These are phyloP conservation scores for Cyberlindnera nakhonratchasimensis DNA, from an alignment of 805 yeast species.

Conservation along the genomic window DNA sequence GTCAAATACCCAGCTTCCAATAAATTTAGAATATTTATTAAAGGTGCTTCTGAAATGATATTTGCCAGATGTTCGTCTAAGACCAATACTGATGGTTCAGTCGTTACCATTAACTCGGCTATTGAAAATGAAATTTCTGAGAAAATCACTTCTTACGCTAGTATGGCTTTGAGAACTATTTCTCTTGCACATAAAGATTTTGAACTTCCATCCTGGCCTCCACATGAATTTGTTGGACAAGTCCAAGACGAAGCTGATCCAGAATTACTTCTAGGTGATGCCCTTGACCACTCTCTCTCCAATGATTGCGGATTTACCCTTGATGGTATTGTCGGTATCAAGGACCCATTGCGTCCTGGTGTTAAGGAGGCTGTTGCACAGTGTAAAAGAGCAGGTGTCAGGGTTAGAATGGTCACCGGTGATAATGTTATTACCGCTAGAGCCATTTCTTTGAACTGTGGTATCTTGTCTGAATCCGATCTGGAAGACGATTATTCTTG, in stretches of 20 bases:
- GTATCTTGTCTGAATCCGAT: slow-evolving; percentile 53
- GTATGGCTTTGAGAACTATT: slow-evolving; percentile 80
- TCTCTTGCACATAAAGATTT: slow-evolving; percentile 83
- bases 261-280: slow-evolving; percentile 37
- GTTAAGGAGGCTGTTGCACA: slow-evolving; percentile 84
- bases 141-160: slow-evolving; percentile 59
- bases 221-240: slow-evolving; percentile 39
- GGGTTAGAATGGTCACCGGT: slow-evolving; percentile 98
- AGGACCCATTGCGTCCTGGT: slow-evolving; percentile 90
- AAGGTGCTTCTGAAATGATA: slow-evolving; percentile 95
- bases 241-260: slow-evolving; percentile 42
- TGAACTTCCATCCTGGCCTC: slow-evolving; percentile 60
- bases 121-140: slow-evolving; percentile 34
- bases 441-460: slow-evolving; percentile 85
- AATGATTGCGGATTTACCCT: slow-evolving; percentile 42
- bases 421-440: slow-evolving; percentile 89
- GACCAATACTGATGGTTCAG: slow-evolving; percentile 30
- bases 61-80: slow-evolving; percentile 53
- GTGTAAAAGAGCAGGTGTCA: slow-evolving; percentile 88
- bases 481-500: slow-evolving; percentile 52
- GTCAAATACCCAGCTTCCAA: slow-evolving; percentile 40
- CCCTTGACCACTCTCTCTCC: slow-evolving; percentile 23
- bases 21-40: slow-evolving; percentile 59
- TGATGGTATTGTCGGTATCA: slow-evolving; percentile 84
- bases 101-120: slow-evolving; percentile 20